Evolutionary conservation across 345 rosid species (phyloP), one percentile per base, ranked within the genome.

Genomic region (Punica granatum): DNA sequence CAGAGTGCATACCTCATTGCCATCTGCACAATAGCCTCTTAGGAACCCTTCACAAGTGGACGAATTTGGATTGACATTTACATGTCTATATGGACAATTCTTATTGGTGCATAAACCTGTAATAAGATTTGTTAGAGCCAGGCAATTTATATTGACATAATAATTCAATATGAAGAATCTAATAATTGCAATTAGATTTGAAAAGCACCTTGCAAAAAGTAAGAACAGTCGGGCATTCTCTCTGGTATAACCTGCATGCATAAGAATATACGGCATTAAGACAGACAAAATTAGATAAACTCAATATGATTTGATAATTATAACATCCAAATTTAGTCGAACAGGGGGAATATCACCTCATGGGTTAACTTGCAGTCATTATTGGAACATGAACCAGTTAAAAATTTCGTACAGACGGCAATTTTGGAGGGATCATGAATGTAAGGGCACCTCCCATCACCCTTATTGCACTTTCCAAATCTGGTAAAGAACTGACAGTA

Each of bases 181-280:
- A 16, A 58, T 21, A 23, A 37, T 28, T 21, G 59, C 42, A 58
- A 25, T 9, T n/a, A 58, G 53, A 60, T 9, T 32, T 26, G 30
- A 25, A 28, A 63, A 44, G 66, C 67, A 91, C 99, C 99, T 89
- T 88, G 98, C 83, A 86, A 60, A 82, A 82, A 94, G 77, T 82
- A 94, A 72, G 96, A 94, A 69, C 99, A 94, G 75, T 91, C 98
- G 10, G 96, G 99, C 99, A 94, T 94, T 77, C 98, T 80, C 68
- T 94, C 97, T 25, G 98, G 99, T 79, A 94, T 89, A 77, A 94
- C 85, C 99, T 91, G 88, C 78, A 78, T 51, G 78, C 67, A 65
- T 74, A 83, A 60, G 41, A 72, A 43, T 60, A 67, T 49, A 79
- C 48, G 67, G 62, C 70, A 66, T 3, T 1, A 48, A 3, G 25